phyloP scores from a whole-genome alignment of 108 stramenopile genomes.

The Mediolabrus comicus region DNA sequence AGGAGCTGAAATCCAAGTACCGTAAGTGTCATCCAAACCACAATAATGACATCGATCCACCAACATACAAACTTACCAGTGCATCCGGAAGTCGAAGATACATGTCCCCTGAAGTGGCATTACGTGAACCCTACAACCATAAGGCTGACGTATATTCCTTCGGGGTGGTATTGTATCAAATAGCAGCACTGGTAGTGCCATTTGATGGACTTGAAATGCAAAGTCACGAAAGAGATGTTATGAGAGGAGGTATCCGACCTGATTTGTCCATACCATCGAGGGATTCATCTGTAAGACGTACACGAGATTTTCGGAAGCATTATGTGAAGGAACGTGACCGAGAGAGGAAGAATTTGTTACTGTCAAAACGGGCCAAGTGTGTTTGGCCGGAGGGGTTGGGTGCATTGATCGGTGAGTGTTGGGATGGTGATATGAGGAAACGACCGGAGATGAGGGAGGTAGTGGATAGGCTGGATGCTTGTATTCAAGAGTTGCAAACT shows the following conservation, averaged over 20 bases:
- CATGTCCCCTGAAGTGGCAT: constrained; percentile 65
- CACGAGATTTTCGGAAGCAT: background rate
- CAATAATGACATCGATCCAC: background rate
- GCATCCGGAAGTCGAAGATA: constrained; percentile 48
- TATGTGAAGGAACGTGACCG: background rate
- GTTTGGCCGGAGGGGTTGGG: constrained; percentile 28
- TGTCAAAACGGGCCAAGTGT: background rate
- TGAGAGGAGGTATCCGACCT: constrained; percentile 22
- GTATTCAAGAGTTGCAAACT: constrained; percentile 20
- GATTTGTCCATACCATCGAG: constrained; percentile 5
- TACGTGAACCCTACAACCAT: constrained; percentile 60
- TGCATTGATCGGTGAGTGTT: constrained; percentile 26
- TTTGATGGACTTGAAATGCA: constrained; percentile 27
- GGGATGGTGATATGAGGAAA: constrained; percentile 22
- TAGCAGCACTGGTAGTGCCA: constrained; percentile 50
- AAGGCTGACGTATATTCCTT: constrained; percentile 77
- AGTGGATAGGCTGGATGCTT: constrained; percentile 13
- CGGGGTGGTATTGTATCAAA: constrained; percentile 72
- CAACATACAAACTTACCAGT: constrained; percentile 43
- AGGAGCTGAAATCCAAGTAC: constrained; percentile 41
- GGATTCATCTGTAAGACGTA: background rate
- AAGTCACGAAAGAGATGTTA: constrained; percentile 38
- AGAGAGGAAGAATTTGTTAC: background rate
- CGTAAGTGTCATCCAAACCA: background rate
- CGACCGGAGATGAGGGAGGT: constrained; percentile 25